Percentiles rank a stretch among this genome's conserved stretches.
Evolutionary conservation across 371 early-diverging fungal genomes (phyloP).

Genomic region (Saksenaea vasiformis): DNA sequence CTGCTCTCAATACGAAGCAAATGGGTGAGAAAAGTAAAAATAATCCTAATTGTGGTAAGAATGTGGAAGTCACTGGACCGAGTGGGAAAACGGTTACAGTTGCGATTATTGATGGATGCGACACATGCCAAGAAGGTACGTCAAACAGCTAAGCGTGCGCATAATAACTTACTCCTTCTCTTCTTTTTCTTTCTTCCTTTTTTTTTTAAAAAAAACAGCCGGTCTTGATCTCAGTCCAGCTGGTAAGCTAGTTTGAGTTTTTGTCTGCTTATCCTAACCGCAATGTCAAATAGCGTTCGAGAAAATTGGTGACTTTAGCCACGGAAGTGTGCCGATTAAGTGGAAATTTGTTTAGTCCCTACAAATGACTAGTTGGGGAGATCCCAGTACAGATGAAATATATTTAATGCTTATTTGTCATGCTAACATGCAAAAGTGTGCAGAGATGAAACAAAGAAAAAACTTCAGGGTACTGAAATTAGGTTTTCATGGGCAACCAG

Average conservation of each 20-base stretch:
- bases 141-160: not conserved
- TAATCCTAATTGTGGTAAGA: slow-evolving; percentile 52
- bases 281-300: slow-evolving; percentile 24
- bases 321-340: slow-evolving; percentile 27
- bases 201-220: not conserved
- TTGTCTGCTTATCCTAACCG: not conserved
- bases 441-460: no score
- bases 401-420: no score
- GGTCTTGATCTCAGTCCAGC: slow-evolving; percentile 39
- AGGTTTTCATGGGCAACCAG: no score
- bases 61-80: slow-evolving; percentile 43
- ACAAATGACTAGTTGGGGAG: not conserved
- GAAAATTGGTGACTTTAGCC: slow-evolving; percentile 34
- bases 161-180: not conserved
- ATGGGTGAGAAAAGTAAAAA: slow-evolving; percentile 23
- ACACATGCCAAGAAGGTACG: slow-evolving; percentile 27
- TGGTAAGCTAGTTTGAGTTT: slow-evolving; percentile 16
- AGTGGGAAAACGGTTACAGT: slow-evolving; percentile 39
- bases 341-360: slow-evolving; percentile 26
- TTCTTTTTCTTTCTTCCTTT: no score
- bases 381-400: no score
- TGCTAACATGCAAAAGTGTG: no score
- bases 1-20: slow-evolving; percentile 32
- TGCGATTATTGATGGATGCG: slow-evolving; percentile 50
- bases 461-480: no score